phyloP scores from a whole-genome alignment of 2,329 filamentous ascomycete species.

The Scytalidium lignicola region DNA sequence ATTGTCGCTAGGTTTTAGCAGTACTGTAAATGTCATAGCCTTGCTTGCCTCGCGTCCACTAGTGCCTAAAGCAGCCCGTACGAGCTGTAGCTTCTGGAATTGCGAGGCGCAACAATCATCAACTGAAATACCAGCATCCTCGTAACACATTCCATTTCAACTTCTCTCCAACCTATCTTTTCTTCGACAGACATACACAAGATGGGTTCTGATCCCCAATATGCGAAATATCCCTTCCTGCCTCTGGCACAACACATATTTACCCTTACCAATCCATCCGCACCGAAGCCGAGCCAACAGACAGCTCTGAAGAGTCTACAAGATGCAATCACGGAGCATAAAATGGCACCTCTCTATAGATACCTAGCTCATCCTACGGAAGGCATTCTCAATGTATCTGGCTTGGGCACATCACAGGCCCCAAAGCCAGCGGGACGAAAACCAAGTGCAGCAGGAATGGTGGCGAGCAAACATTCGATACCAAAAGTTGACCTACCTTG shows the following conservation, averaged over 20 bases:
- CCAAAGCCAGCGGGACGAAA: slow-evolving; percentile 60
- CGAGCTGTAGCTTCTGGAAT: not conserved
- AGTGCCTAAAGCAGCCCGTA: not conserved
- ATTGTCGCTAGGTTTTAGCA: no score
- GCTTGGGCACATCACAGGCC: slow-evolving; percentile 38
- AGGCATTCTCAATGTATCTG: slow-evolving; percentile 49
- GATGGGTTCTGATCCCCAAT: slow-evolving; percentile 79
- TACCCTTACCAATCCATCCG: slow-evolving; percentile 75
- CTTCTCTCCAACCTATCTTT: not conserved
- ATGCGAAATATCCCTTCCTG: slow-evolving; percentile 78
- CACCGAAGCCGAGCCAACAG: slow-evolving; percentile 62
- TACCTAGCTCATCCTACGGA: slow-evolving; percentile 75
- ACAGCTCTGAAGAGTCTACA: slow-evolving; percentile 67
- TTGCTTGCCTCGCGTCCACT: not conserved
- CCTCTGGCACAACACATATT: slow-evolving; percentile 82
- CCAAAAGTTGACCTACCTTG: slow-evolving; percentile 70
- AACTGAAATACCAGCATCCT: not conserved
- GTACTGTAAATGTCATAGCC: not conserved
- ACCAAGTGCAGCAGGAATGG: slow-evolving; percentile 67
- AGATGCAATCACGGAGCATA: slow-evolving; percentile 76
- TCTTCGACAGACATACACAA: slow-evolving; percentile 7
- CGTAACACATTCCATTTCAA: not conserved
- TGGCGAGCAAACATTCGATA: slow-evolving; percentile 64
- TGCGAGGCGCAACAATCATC: not conserved
- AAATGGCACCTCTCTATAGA: slow-evolving; percentile 84